phyloP scores from a whole-genome alignment of 2,329 filamentous ascomycete genomes.

The Pseudocercospora cruenta region DNA sequence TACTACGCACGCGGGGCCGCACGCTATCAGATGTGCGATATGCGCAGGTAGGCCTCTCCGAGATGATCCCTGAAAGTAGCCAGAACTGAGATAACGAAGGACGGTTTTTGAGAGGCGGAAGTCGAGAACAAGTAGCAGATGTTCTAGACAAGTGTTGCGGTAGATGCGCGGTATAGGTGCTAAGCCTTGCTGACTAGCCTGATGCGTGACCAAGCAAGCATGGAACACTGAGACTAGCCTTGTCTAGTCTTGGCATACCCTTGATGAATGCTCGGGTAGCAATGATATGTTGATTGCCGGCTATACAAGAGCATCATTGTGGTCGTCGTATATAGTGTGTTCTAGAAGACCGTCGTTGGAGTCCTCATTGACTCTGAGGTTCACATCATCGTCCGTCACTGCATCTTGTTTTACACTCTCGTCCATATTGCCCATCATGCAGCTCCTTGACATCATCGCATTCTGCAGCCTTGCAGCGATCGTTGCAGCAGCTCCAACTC shows the following conservation, averaged over 20 bases:
- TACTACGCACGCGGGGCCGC: not conserved
- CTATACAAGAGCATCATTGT: not conserved
- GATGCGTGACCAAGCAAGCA: not conserved
- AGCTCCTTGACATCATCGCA: slow-evolving; percentile 1
- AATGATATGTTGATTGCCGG: not conserved
- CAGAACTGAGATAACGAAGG: not conserved
- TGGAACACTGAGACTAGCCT: not conserved
- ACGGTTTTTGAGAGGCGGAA: not conserved
- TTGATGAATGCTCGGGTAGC: not conserved
- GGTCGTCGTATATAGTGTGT: not conserved
- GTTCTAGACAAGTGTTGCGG: not conserved
- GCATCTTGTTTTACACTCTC: not conserved
- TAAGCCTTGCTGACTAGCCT: not conserved
- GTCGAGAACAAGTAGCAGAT: not conserved
- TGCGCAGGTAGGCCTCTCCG: not conserved
- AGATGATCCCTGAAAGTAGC: not conserved
- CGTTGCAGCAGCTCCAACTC: not conserved
- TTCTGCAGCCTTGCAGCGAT: not conserved
- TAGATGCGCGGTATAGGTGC: not conserved
- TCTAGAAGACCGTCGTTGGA: not conserved
- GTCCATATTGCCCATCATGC: not conserved
- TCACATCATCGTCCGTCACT: not conserved
- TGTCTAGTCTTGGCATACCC: not conserved
- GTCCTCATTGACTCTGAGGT: not conserved
- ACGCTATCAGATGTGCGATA: not conserved